Conservation (phyloP, 257 asterid genomes). For the Solanum tacnaense region DNA sequence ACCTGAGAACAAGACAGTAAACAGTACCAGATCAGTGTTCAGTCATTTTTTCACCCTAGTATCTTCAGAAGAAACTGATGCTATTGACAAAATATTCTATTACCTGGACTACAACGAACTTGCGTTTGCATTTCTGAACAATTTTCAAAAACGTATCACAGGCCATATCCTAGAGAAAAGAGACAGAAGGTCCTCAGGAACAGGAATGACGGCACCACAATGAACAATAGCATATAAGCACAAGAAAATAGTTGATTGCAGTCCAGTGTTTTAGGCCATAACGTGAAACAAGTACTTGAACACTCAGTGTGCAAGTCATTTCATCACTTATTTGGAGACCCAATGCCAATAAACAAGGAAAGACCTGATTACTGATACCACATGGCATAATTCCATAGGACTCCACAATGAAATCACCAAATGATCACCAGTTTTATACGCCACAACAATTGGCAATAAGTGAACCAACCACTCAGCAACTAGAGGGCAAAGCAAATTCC, state of each 20-base stretch:
- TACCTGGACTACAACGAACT: slow-evolving; percentile 84
- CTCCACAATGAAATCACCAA: background rate
- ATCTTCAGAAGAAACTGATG: background rate
- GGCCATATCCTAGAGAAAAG: slow-evolving; percentile 79
- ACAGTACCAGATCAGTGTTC: slow-evolving; percentile 1
- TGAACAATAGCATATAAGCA: background rate
- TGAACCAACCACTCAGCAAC: background rate
- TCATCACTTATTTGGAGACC: background rate
- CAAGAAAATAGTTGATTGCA: background rate
- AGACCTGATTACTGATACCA: background rate
- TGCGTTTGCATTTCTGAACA: slow-evolving; percentile 98
- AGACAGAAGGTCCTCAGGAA: background rate
- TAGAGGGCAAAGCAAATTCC: background rate
- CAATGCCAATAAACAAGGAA: background rate
- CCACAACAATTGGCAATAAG: background rate
- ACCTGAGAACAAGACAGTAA: slow-evolving; percentile 39
- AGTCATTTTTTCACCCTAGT: background rate
- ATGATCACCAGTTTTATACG: background rate
- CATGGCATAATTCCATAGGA: background rate
- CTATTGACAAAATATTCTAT: background rate
- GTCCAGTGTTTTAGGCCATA: background rate
- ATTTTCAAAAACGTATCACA: slow-evolving; percentile 96
- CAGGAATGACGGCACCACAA: background rate
- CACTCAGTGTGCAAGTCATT: background rate
- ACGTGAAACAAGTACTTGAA: background rate